Evolutionary conservation across 2,329 filamentous ascomycete species (phyloP).

Genomic region (Aspergillus sergii): DNA sequence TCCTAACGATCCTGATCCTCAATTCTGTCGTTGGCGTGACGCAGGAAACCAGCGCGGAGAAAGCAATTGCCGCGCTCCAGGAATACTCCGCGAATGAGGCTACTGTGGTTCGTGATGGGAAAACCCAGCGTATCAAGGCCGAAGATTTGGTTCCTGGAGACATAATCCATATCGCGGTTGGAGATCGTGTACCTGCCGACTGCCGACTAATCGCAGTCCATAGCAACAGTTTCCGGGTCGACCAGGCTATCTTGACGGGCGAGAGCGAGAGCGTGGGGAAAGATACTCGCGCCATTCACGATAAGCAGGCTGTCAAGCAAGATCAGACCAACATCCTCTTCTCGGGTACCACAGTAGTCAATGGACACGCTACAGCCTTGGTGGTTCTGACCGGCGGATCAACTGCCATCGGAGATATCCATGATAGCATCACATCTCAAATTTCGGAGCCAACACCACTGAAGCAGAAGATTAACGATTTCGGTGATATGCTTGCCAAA

Average conservation of each 20-base stretch:
- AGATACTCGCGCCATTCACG: slow-evolving; percentile 68
- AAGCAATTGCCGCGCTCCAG: slow-evolving; percentile 95
- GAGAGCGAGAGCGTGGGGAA: slow-evolving; percentile 98
- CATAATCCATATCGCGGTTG: slow-evolving; percentile 82
- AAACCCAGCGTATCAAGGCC: slow-evolving; percentile 82
- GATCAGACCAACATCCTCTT: slow-evolving; percentile 98
- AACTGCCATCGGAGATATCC: slow-evolving; percentile 97
- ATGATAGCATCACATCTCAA: slow-evolving; percentile 96
- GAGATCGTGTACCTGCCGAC: slow-evolving; percentile 91
- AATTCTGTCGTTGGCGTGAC: slow-evolving; percentile 97
- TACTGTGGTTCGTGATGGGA: slow-evolving; percentile 85
- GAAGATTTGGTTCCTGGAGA: slow-evolving; percentile 96
- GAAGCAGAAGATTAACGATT: slow-evolving; percentile 98
- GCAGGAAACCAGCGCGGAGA: slow-evolving; percentile 97
- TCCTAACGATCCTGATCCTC: slow-evolving; percentile 92
- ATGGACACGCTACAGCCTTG: slow-evolving; percentile 85
- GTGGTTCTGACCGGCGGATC: slow-evolving; percentile 86
- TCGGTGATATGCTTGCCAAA: slow-evolving; percentile 93
- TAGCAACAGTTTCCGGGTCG: slow-evolving; percentile 95
- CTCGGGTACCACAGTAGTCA: slow-evolving; percentile 96
- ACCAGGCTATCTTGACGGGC: slow-evolving; percentile 95
- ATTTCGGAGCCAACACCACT: slow-evolving; percentile 96
- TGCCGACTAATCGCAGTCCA: slow-evolving; percentile 87
- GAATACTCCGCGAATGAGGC: slow-evolving; percentile 99
- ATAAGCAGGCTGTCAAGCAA: slow-evolving; percentile 88